Base-by-base conservation (phyloP, 176 grass and related monocot genomes). In the Tillandsia fasciculata region DNA sequence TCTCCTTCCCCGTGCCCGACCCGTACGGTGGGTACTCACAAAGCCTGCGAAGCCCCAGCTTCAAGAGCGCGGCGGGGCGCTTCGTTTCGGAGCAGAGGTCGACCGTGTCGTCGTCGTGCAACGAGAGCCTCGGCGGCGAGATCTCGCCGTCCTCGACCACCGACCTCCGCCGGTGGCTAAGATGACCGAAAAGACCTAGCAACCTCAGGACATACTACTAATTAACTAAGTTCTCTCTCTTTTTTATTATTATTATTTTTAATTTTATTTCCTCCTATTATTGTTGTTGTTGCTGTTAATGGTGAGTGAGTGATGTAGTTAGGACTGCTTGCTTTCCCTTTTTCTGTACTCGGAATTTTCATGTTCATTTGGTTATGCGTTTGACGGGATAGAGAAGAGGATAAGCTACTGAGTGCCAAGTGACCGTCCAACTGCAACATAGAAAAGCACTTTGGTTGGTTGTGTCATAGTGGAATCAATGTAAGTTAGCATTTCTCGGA, bases 121-220 rank as follows among this genome's bases (percentile, higher is more conserved):
- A 87, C 0, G 93, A 92, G 29, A 97, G 93, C 77, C 9, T 97
- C 11, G 82, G n/a, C 8, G 87, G 83, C 54, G 92, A 87, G 29
- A 67, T 92, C 17, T 92, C 93, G 4, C 86, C 86, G 28, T 87
- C 88, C 50, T 97, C 89, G 49, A 92, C 93, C 3, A 92, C 93
- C 2, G 93, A 97, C 27, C 81, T 92, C 72, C 76, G 89, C 11
- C 70, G 84, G 10, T 90, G 89, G 93, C 84, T 97, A 42, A 78
- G 93, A 3, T 92, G 74, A 84, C 26, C 52, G 63, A 52, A 53
- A 47, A 66, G 66, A 12, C 12, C 49, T 22, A 53, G 33, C 24
- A 13, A 0, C 70, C 72, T 76, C 67, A 63, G 68, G 49, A 42
- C 1, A 20, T 67, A 6, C 9, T 64, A n/a, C 63, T 23, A 64